Conservation (phyloP, 352 stramenopile genomes). For the Pythium utonaiense region DNA sequence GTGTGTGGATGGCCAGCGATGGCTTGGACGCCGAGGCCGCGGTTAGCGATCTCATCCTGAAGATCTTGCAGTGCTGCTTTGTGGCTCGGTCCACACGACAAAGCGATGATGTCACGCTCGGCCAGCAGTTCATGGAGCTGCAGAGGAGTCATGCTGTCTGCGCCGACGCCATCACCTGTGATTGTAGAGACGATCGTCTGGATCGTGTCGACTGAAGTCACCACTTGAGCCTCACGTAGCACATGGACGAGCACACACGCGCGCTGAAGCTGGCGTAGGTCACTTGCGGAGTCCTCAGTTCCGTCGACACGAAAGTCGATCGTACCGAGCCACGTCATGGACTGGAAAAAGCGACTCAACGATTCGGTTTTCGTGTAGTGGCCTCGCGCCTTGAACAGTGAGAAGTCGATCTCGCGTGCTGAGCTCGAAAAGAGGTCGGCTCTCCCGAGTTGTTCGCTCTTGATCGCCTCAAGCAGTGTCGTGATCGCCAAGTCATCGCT, state of each 20-base stretch:
- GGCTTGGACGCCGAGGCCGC: conserved; percentile 13
- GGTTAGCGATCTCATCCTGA: conserved; percentile 17
- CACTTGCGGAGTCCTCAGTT: conserved; percentile 7
- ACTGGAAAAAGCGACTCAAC: conserved; percentile 21
- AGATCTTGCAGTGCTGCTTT: conserved; percentile 1
- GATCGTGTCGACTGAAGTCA: conserved; percentile 6
- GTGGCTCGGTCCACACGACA: background rate
- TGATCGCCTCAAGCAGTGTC: background rate
- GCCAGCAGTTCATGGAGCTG: conserved; percentile 16
- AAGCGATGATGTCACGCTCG: conserved; percentile 2
- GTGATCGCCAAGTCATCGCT: background rate
- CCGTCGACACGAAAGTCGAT: conserved; percentile 27
- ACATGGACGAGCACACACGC: conserved; percentile 19
- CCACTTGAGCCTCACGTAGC: conserved; percentile 6
- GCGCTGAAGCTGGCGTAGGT: conserved; percentile 21
- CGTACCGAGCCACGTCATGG: conserved; percentile 25
- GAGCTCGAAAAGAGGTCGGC: conserved; percentile 7
- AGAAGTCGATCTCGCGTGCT: conserved; percentile 23
- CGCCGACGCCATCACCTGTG: conserved; percentile 14
- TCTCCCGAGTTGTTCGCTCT: background rate
- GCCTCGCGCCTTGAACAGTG: conserved; percentile 28
- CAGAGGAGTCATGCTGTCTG: conserved; percentile 22
- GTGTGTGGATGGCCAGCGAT: conserved; percentile 16
- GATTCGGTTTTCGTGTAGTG: conserved; percentile 22
- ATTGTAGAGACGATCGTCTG: conserved; percentile 13